These are phyloP conservation scores for Boletus huronensis DNA, from an alignment of 768 basidiomycete genomes.

Conservation along the genomic window DNA sequence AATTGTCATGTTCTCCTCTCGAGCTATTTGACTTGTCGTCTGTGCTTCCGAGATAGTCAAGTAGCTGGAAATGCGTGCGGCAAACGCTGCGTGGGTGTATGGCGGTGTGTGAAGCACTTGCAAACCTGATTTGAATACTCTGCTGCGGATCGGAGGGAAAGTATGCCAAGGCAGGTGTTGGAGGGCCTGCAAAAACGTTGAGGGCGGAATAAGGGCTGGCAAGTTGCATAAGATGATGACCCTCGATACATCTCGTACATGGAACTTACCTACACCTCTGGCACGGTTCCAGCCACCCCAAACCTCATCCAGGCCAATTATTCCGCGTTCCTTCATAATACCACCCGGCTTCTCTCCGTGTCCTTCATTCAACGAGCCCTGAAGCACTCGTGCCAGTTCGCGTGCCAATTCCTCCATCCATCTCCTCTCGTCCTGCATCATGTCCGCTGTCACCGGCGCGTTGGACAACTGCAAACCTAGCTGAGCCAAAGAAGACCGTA, in stretches of 20 bases:
- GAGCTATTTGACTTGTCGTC: slow-evolving; percentile 69
- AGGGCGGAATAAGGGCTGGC: slow-evolving; percentile 84
- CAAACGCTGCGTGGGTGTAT: slow-evolving; percentile 67
- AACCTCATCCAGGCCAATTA: slow-evolving; percentile 86
- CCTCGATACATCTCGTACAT: neutral
- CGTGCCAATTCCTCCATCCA: slow-evolving; percentile 80
- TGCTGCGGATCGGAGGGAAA: slow-evolving; percentile 58
- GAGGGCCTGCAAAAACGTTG: slow-evolving; percentile 75
- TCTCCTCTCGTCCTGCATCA: slow-evolving; percentile 74
- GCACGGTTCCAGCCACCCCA: slow-evolving; percentile 97
- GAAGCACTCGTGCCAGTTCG: slow-evolving; percentile 77
- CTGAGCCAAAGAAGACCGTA: slow-evolving; percentile 85
- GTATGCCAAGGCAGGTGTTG: slow-evolving; percentile 66
- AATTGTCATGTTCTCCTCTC: slow-evolving; percentile 66
- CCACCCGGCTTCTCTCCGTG: slow-evolving; percentile 36
- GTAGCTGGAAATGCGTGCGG: slow-evolving; percentile 56
- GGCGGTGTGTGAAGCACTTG: slow-evolving; percentile 81
- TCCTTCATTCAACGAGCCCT: slow-evolving; percentile 33
- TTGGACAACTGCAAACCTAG: slow-evolving; percentile 78
- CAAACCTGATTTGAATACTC: slow-evolving; percentile 71
- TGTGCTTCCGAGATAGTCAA: slow-evolving; percentile 49
- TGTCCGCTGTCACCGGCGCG: slow-evolving; percentile 82
- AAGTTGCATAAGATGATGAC: neutral
- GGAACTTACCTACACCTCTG: slow-evolving; percentile 70
- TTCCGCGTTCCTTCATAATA: slow-evolving; percentile 75